Evolutionary conservation across 208 protist species (phyloP).

Genomic region (Leishmania guyanensis): DNA sequence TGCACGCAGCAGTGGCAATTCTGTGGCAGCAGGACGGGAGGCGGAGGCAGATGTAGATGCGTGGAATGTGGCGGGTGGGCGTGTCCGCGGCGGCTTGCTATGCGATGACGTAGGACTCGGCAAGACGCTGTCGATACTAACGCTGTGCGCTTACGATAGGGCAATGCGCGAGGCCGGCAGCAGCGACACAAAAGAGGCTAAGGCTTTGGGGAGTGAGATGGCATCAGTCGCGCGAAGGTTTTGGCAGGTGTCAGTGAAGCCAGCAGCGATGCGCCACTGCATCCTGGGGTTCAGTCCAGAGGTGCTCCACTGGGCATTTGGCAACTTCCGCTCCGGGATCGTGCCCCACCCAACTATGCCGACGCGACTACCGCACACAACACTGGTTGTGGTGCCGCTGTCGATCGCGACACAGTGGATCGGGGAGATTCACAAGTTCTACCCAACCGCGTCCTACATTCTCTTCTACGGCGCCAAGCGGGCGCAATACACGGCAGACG

Average conservation of each 20-base stretch:
- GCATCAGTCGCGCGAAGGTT: neutral
- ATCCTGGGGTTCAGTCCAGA: neutral
- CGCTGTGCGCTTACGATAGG: conserved; percentile 43
- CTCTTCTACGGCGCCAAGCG: conserved; percentile 56
- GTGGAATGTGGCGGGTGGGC: neutral
- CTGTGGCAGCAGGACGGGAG: neutral
- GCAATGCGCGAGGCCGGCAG: conserved; percentile 9
- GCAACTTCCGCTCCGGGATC: conserved; percentile 12
- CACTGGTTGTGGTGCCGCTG: conserved; percentile 58
- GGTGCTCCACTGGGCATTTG: conserved; percentile 28
- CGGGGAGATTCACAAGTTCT: conserved; percentile 51
- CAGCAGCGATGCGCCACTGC: neutral
- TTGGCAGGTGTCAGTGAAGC: neutral
- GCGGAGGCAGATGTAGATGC: neutral
- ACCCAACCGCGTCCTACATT: conserved; percentile 45
- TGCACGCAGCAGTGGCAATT: neutral
- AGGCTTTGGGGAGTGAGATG: neutral
- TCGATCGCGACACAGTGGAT: conserved; percentile 63
- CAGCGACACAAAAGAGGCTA: neutral
- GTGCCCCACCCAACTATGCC: neutral
- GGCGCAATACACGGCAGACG: conserved; percentile 36
- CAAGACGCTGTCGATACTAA: conserved; percentile 66
- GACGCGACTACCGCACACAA: conserved; percentile 40
- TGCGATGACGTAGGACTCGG: conserved; percentile 73
- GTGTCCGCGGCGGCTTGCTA: conserved; percentile 48